phyloP scores from a whole-genome alignment of 2,329 filamentous ascomycete species.

The Fusarium sp. region DNA sequence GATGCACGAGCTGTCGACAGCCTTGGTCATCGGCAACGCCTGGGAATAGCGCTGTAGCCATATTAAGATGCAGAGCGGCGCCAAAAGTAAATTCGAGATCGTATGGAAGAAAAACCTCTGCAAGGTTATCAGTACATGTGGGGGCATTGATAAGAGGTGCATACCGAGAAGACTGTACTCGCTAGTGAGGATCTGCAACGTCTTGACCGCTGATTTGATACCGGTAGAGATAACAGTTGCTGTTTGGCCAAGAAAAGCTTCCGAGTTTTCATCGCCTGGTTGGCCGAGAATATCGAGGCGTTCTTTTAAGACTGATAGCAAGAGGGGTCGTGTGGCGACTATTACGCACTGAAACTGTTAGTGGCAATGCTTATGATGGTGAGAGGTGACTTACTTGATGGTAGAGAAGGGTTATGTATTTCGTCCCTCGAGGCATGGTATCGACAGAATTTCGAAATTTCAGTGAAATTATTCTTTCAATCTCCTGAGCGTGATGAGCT shows the following conservation, averaged over 20 bases:
- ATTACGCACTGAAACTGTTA: slow-evolving; percentile 52
- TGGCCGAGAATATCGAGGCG: slow-evolving; percentile 49
- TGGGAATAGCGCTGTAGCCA: slow-evolving; percentile 55
- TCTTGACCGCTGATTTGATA: slow-evolving; percentile 58
- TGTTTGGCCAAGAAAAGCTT: slow-evolving; percentile 52
- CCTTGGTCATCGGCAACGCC: slow-evolving; percentile 46
- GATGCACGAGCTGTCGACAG: slow-evolving; percentile 42
- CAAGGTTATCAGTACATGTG: background rate
- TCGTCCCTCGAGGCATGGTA: slow-evolving; percentile 54
- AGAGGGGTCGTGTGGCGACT: slow-evolving; percentile 55
- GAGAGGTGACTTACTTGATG: slow-evolving; percentile 51
- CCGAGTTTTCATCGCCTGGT: slow-evolving; percentile 48
- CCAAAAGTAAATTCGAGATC: slow-evolving; percentile 56
- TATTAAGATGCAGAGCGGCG: slow-evolving; percentile 53
- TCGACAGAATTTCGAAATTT: slow-evolving; percentile 54
- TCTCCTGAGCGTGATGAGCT: slow-evolving; percentile 55
- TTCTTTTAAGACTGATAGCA: slow-evolving; percentile 57
- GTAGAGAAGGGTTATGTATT: slow-evolving; percentile 56
- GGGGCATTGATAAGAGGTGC: background rate
- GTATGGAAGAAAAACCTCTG: slow-evolving; percentile 56
- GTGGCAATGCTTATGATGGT: accelerated
- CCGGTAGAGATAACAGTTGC: slow-evolving; percentile 55
- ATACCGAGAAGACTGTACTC: slow-evolving; percentile 55
- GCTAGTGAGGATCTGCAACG: slow-evolving; percentile 54
- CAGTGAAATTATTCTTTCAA: slow-evolving; percentile 53